Evolutionary conservation across 2,329 filamentous ascomycete genomes (phyloP), one percentile per base, ranked within the genome.

Genomic region (Rhinocladiella mackenziei): DNA sequence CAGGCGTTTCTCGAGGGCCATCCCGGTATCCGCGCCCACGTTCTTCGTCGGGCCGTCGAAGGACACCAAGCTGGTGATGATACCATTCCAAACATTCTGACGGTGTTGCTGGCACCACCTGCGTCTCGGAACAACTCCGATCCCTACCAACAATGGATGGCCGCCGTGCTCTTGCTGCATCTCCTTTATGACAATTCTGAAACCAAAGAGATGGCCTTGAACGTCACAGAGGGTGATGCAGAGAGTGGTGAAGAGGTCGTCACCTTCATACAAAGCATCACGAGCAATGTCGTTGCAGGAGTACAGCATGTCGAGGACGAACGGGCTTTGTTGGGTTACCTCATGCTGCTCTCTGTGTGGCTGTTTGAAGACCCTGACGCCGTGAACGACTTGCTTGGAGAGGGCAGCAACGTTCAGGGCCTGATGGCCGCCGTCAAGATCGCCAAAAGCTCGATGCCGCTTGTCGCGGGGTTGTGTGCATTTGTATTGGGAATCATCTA

Each of bases 211-310:
- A 74, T 85, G 37, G 81, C 89, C 13, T 87, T 94, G 76, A 76
- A 77, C 15, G 81, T 98, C 14, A 87, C 82, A 0, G 91, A 97
- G 65, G 92, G 92, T 8, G 87, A 97, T 63, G 86, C 86, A 15
- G 82, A 84, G 23, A 86, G 76, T 55, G 92, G 91, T 3, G 92
- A 98, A 68, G 92, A 98, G 65, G 88, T 96, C 9, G 84, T 98
- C 9, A 96, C 91, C 0, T 88, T 87, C 59, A 87, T 98, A 38
- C 92, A 98, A 64, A 84, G 83, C 1, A 77, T 97, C 47, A 80
- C 89, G 6, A 84, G 85, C 3, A 91, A 96, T 60, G 73, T 98
- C n/a, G 78, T 94, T 23, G 80, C 81, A 39, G 84, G 85, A 3
- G 72, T 96, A 11, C 81, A 87, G 56, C 78, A 83, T 28, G 78